phyloP scores from a whole-genome alignment of 2,329 filamentous ascomycete genomes.

The Colletotrichum lentis region DNA sequence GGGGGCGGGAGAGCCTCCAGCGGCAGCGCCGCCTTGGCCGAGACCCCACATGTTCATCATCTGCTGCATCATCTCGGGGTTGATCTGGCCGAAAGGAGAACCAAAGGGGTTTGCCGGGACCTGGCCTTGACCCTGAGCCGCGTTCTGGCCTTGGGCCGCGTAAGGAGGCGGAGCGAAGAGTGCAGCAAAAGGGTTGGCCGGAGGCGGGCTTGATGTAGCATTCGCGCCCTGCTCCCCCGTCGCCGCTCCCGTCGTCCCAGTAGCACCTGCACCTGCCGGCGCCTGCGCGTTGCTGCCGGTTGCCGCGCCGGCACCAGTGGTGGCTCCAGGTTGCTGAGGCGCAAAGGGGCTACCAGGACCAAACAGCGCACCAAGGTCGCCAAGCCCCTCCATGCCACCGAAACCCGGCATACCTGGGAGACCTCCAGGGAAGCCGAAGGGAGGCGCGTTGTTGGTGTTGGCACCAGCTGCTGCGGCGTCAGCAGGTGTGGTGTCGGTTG shows the following conservation, averaged over 20 bases:
- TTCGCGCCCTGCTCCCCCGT: conserved; percentile 41
- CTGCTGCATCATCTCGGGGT: conserved; percentile 64
- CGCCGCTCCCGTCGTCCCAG: conserved; percentile 38
- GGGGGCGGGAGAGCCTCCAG: conserved; percentile 59
- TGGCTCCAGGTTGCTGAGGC: conserved; percentile 37
- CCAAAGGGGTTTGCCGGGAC: conserved; percentile 51
- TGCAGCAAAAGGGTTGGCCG: conserved; percentile 73
- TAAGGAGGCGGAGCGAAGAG: conserved; percentile 60
- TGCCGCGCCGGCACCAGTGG: conserved; percentile 26
- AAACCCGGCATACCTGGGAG: conserved; percentile 37
- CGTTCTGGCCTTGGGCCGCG: conserved; percentile 48
- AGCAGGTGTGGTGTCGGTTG: conserved; percentile 83
- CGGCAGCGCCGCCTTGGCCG: conserved; percentile 48
- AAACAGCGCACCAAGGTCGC: conserved; percentile 45
- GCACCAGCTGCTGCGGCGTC: conserved; percentile 50
- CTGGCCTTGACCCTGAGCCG: conserved; percentile 42
- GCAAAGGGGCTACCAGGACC: conserved; percentile 40
- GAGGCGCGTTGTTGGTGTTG: conserved; percentile 47
- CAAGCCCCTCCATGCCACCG: conserved; percentile 36
- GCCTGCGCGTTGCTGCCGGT: conserved; percentile 36
- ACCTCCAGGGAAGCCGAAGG: conserved; percentile 50
- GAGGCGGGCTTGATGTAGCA: conserved; percentile 47
- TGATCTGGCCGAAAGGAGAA: conserved; percentile 54
- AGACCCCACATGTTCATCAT: conserved; percentile 60
- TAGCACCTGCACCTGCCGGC: conserved; percentile 36